Conservation (phyloP, 2,329 filamentous ascomycete species). For the Pseudocercospora cruenta region DNA sequence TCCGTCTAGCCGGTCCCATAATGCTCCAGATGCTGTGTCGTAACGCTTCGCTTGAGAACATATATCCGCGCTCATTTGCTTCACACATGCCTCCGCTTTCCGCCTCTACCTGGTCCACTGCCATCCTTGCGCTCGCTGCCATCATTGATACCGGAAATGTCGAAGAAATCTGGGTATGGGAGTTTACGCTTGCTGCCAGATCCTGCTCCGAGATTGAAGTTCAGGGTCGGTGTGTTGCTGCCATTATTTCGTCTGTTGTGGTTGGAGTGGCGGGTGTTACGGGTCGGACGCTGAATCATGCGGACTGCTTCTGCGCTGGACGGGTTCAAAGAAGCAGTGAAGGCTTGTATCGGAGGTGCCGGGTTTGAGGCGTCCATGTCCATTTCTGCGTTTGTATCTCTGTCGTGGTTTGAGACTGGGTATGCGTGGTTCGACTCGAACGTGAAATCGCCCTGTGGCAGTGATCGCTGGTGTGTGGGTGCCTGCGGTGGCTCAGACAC, state of each 20-base stretch:
- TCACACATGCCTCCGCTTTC: conserved; percentile 42
- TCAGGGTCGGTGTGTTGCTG: conserved; percentile 38
- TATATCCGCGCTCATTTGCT: background rate
- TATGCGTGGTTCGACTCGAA: conserved; percentile 69
- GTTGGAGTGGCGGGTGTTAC: conserved; percentile 26
- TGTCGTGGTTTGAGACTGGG: conserved; percentile 49
- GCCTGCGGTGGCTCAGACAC: conserved; percentile 32
- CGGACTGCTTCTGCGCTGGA: conserved; percentile 37
- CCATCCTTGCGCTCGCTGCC: conserved; percentile 32
- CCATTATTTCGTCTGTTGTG: conserved; percentile 38
- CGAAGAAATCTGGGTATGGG: conserved; percentile 75
- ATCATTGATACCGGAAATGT: conserved; percentile 63
- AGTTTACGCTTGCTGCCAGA: conserved; percentile 74
- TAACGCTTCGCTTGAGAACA: background rate
- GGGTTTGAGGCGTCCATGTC: conserved; percentile 48
- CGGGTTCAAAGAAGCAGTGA: conserved; percentile 50
- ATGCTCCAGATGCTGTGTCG: conserved; percentile 4
- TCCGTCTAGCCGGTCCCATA: background rate
- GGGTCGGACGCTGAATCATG: conserved; percentile 29
- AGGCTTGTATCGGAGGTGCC: conserved; percentile 22
- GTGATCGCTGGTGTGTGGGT: conserved; percentile 16
- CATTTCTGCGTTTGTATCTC: conserved; percentile 62
- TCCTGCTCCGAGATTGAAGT: conserved; percentile 60
- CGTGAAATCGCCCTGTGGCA: conserved; percentile 64
- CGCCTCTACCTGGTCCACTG: conserved; percentile 32